phyloP scores from a whole-genome alignment of 768 basidiomycete genomes.

The Infundibulicybe gibba region DNA sequence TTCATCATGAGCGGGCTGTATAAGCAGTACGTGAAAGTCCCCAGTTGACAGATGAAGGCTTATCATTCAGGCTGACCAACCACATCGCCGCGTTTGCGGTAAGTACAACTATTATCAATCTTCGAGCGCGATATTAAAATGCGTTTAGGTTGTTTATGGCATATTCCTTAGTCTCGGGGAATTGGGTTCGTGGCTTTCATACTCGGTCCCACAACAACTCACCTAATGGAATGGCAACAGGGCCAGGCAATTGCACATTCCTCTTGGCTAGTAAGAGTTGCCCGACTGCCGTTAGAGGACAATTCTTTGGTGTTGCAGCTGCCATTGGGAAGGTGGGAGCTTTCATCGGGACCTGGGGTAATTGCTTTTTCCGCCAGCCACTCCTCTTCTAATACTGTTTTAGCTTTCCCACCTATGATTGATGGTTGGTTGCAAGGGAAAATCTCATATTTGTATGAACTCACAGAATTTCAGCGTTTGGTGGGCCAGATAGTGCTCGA shows the following conservation, averaged over 20 bases:
- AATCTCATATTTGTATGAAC: neutral
- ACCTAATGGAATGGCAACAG: too few species aligned
- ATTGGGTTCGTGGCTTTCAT: slow-evolving; percentile 31
- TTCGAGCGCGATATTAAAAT: too few species aligned
- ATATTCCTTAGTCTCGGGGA: slow-evolving; percentile 89
- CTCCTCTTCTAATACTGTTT: neutral
- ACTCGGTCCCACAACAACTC: too few species aligned
- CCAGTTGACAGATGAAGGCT: neutral
- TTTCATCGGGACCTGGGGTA: slow-evolving; percentile 78
- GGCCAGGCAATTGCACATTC: slow-evolving; percentile 82
- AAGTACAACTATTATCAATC: slow-evolving; percentile 12
- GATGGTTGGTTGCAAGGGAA: slow-evolving; percentile 32
- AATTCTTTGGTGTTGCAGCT: slow-evolving; percentile 84
- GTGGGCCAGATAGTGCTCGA: slow-evolving; percentile 41
- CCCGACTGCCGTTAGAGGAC: slow-evolving; percentile 81
- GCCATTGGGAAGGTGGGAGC: slow-evolving; percentile 84
- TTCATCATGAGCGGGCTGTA: slow-evolving; percentile 91
- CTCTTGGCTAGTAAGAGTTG: slow-evolving; percentile 80
- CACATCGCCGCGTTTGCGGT: slow-evolving; percentile 75
- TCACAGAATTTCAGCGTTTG: slow-evolving; percentile 45
- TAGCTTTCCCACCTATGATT: slow-evolving; percentile 67
- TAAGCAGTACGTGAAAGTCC: slow-evolving; percentile 28
- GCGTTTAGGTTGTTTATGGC: slow-evolving; percentile 71
- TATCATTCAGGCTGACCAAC: slow-evolving; percentile 39
- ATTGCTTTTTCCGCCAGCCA: slow-evolving; percentile 13